phyloP scores from a whole-genome alignment of 139 green algal genomes.

The Volvox reticuliferus region DNA sequence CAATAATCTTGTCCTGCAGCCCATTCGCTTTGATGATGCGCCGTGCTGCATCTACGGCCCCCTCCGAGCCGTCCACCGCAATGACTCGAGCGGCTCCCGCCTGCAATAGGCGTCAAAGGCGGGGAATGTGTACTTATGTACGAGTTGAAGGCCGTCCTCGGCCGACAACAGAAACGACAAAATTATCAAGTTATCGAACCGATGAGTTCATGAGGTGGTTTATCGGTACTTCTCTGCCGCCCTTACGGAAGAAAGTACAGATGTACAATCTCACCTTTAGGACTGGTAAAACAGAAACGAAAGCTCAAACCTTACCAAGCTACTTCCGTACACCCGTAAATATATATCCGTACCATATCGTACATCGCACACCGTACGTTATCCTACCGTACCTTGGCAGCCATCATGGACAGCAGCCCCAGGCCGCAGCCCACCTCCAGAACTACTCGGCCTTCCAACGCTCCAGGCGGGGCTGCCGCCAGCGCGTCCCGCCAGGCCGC shows the following conservation, averaged over 20 bases:
- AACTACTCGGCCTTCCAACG: slow-evolving; percentile 56
- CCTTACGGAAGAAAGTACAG: too few relatives aligned
- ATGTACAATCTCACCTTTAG: too few relatives aligned
- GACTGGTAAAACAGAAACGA: too few relatives aligned
- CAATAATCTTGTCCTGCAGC: slow-evolving; percentile 67
- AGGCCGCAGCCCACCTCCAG: slow-evolving; percentile 91
- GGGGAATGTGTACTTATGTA: not conserved
- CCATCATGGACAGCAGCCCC: slow-evolving; percentile 89
- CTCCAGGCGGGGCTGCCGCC: not conserved
- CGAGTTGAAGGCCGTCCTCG: not conserved
- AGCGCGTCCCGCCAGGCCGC: slow-evolving; percentile 31
- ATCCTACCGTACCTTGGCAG: slow-evolving; percentile 64
- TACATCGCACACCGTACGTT: too few relatives aligned
- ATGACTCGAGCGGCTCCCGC: slow-evolving; percentile 83
- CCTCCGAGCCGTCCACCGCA: slow-evolving; percentile 80
- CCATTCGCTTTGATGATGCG: slow-evolving; percentile 80
- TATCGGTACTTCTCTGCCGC: too few relatives aligned
- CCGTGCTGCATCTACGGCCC: slow-evolving; percentile 72
- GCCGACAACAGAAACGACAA: too few relatives aligned
- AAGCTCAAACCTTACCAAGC: too few relatives aligned
- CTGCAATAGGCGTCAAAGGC: not conserved
- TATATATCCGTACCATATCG: not conserved
- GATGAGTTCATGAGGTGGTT: too few relatives aligned
- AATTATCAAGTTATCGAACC: too few relatives aligned
- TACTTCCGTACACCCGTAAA: not conserved